These are phyloP conservation scores for Magnolia sinica DNA, from an alignment of 164 flowering plant species.

Conservation along the genomic window DNA sequence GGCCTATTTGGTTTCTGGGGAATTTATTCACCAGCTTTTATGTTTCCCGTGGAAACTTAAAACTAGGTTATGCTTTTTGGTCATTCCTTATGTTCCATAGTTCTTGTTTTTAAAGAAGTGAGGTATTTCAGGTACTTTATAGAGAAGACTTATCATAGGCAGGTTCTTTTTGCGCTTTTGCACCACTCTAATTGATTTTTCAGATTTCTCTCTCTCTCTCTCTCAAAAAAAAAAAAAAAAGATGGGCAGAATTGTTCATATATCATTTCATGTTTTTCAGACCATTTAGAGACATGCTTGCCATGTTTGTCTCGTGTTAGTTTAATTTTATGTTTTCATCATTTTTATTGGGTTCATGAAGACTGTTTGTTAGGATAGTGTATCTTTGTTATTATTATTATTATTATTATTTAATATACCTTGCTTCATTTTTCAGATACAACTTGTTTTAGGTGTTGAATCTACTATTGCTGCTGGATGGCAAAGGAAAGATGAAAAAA, in stretches of 20 bases:
- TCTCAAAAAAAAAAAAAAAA: too few relatives aligned
- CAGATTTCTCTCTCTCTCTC: too few relatives aligned
- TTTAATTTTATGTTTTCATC: not conserved
- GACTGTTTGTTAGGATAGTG: not conserved
- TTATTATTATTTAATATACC: not conserved
- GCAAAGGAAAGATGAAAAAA: conserved; percentile 71
- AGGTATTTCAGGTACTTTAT: too few relatives aligned
- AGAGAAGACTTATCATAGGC: too few relatives aligned
- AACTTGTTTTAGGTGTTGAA: conserved; percentile 73
- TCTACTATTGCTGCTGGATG: conserved; percentile 81
- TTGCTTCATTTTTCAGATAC: conserved; percentile 50
- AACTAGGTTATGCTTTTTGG: not conserved
- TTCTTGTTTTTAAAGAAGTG: too few relatives aligned
- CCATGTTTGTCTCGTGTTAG: not conserved
- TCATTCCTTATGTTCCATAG: too few relatives aligned
- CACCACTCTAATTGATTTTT: too few relatives aligned
- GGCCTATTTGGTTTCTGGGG: not conserved
- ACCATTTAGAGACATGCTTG: not conserved
- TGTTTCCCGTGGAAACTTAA: not conserved
- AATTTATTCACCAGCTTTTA: not conserved
- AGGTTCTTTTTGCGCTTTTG: too few relatives aligned
- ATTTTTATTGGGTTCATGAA: not conserved
- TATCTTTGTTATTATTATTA: not conserved
- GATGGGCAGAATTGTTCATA: not conserved
- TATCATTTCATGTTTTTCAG: not conserved